These are phyloP conservation scores for Entonaema liquescens DNA, from an alignment of 495 filamentous ascomycete genomes.

Conservation along the genomic window DNA sequence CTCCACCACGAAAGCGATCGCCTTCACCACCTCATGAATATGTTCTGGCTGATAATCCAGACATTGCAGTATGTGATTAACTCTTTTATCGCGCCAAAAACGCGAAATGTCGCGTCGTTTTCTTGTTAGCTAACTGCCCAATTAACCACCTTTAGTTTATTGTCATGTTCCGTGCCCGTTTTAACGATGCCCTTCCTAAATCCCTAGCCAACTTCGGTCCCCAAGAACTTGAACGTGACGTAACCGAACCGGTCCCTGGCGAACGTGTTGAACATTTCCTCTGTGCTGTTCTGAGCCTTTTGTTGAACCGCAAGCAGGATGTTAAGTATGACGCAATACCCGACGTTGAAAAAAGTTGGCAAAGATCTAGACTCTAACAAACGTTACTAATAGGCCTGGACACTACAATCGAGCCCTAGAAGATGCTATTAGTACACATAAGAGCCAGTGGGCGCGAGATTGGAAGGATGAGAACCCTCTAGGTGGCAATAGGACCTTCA, in stretches of 20 bases:
- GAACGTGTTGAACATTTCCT: conserved; percentile 87
- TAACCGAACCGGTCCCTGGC: conserved; percentile 78
- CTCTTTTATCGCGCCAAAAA: conserved; percentile 44
- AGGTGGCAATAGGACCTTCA: conserved; percentile 78
- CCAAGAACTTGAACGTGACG: conserved; percentile 91
- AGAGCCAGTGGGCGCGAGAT: conserved; percentile 84
- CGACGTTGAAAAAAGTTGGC: conserved; percentile 1
- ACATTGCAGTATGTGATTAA: conserved; percentile 78
- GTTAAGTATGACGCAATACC: conserved; percentile 80
- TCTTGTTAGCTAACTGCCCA: conserved; percentile 43
- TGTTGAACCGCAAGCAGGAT: conserved; percentile 96
- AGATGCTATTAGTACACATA: conserved; percentile 87
- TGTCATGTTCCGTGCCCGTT: conserved; percentile 95
- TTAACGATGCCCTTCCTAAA: conserved; percentile 86
- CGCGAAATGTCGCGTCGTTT: conserved; percentile 53
- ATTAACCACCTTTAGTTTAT: conserved; percentile 74
- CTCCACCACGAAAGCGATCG: conserved; percentile 76
- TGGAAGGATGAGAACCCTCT: conserved; percentile 91
- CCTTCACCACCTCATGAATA: conserved; percentile 90
- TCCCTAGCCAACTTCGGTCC: conserved; percentile 88
- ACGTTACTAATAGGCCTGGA: conserved; percentile 63
- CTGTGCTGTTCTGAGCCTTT: conserved; percentile 85
- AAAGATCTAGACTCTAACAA: not conserved
- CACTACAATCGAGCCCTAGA: conserved; percentile 94
- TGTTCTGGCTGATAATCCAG: conserved; percentile 84